A percentile compares a stretch with the other conserved stretches of the same genome.
Evolutionary conservation across 441 rosid genomes (phyloP).

Genomic region (Aquilaria agallochum): DNA sequence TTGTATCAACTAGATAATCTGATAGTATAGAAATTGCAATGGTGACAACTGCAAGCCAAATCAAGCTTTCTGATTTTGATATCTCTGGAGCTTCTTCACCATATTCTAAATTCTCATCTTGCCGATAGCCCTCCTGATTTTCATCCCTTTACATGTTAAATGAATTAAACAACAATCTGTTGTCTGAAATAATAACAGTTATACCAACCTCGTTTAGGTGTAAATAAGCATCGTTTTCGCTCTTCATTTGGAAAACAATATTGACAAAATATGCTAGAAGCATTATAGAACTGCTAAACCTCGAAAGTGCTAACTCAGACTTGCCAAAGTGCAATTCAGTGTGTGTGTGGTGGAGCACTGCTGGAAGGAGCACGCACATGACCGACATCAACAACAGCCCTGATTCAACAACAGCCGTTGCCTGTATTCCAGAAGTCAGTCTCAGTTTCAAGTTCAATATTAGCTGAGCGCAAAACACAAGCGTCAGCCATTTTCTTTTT

Average conservation of each 20-base stretch:
- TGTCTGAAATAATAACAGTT: not conserved
- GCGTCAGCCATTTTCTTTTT: conserved; percentile 9
- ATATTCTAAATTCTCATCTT: conserved; percentile 32
- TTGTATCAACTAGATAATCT: conserved; percentile 85
- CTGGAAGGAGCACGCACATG: conserved; percentile 84
- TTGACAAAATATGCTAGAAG: conserved; percentile 76
- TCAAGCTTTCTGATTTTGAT: conserved; percentile 70
- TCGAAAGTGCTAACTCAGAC: conserved; percentile 87
- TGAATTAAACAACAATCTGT: not conserved
- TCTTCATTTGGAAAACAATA: conserved; percentile 69
- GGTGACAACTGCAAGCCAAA: conserved; percentile 73
- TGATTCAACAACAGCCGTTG: conserved; percentile 61
- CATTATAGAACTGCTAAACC: conserved; percentile 87
- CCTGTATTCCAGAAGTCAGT: conserved; percentile 33
- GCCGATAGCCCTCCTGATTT: conserved; percentile 52
- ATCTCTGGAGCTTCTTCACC: conserved; percentile 69
- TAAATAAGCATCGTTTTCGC: conserved; percentile 41
- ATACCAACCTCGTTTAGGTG: conserved; percentile 61
- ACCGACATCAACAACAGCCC: conserved; percentile 89
- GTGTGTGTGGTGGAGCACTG: conserved; percentile 79
- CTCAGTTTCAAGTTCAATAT: conserved; percentile 6
- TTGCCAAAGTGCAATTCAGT: conserved; percentile 78
- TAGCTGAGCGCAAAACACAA: not conserved
- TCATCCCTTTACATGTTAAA: not conserved
- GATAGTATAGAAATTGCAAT: conserved; percentile 75